Base-by-base conservation (phyloP, 805 yeast genomes). In the Crinitomyces ghanaensis region DNA sequence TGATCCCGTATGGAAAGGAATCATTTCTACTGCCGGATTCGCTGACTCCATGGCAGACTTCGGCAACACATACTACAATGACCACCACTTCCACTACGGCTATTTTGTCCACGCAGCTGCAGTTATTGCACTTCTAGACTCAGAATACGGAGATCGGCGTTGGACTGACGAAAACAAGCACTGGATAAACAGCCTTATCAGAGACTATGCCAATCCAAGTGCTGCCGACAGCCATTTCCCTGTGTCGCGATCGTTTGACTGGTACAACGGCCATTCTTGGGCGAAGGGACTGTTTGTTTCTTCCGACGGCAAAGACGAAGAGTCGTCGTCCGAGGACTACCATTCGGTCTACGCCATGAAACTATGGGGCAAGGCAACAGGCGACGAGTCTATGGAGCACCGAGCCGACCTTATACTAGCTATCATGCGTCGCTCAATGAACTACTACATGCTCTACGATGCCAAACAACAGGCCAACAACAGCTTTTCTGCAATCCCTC, bases 41-140 rank as follows among this genome's bases (percentile, higher is more conserved):
- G 26, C 35, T 11, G 61, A 61, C 35, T 49, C 65, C 15, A 53
- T 63, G 23, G 72, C 71, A 18, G 95, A 85, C 57, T 83, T 64
- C 52, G 93, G 91, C 21, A 68, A 75, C 47, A 70, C 78, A 19
- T 77, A 70, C 50, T 81, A 80, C 56, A 79, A 80, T 45, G 93
- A 82, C 47, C 93, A 82, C 46, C 91, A 81, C 52, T 82, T 80
- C 68, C 91, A 82, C 53, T 82, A 78, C 49, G 88, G 88, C 13
- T 81, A 80, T 52, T 76, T 72, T 44, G 63, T 81, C 33, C 88
- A 80, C 54, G 80, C 91, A 2, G 91, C 91, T 6, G 84, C 93
- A 1, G 64, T 78, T 15, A 69, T 80, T 33, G 85, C 79, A 8
- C 54, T 69, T 36, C 68, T 76, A 14, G 88, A 81, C 50, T 37